Evolutionary conservation across 371 early-diverging fungal species (phyloP).

Genomic region (Syncephalastrum sp.): DNA sequence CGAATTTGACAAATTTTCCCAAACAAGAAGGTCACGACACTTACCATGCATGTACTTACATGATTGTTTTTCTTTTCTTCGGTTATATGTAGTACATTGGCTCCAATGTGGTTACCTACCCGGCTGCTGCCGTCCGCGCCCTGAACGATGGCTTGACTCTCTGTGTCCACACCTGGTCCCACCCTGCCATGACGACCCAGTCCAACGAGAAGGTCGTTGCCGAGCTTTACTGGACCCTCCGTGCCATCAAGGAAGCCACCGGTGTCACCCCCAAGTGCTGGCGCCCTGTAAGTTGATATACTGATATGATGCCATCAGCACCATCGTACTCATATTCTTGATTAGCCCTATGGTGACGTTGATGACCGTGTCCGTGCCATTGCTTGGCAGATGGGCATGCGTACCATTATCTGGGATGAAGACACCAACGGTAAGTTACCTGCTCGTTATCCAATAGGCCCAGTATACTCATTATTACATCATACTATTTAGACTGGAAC

Average conservation of each 20-base stretch:
- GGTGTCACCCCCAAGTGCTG: conserved; percentile 54
- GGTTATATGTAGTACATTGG: conserved; percentile 35
- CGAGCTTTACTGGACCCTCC: conserved; percentile 54
- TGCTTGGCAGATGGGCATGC: conserved; percentile 52
- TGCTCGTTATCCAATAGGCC: too few species aligned
- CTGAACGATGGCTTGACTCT: conserved; percentile 47
- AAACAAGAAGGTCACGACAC: conserved; percentile 2
- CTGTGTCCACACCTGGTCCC: conserved; percentile 61
- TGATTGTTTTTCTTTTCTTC: not conserved
- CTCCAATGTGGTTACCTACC: conserved; percentile 44
- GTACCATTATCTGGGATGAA: conserved; percentile 44
- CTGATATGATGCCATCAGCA: not conserved
- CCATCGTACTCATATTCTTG: not conserved
- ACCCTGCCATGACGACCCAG: conserved; percentile 54
- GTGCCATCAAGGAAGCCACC: conserved; percentile 53
- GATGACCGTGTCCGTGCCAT: conserved; percentile 58
- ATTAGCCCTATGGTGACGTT: conserved; percentile 47
- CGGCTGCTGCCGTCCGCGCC: conserved; percentile 47
- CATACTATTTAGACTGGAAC: conserved; percentile 29
- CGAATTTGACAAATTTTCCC: not conserved
- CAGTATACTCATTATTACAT: too few species aligned
- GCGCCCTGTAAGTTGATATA: conserved; percentile 34
- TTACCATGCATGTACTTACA: not conserved
- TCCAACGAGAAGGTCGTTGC: conserved; percentile 56
- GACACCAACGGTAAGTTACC: conserved; percentile 26